A percentile compares a stretch with the other conserved stretches of the same genome.
Evolutionary conservation across 306 rosid species (phyloP).

Genomic region (Fragaria nilgerrensis): DNA sequence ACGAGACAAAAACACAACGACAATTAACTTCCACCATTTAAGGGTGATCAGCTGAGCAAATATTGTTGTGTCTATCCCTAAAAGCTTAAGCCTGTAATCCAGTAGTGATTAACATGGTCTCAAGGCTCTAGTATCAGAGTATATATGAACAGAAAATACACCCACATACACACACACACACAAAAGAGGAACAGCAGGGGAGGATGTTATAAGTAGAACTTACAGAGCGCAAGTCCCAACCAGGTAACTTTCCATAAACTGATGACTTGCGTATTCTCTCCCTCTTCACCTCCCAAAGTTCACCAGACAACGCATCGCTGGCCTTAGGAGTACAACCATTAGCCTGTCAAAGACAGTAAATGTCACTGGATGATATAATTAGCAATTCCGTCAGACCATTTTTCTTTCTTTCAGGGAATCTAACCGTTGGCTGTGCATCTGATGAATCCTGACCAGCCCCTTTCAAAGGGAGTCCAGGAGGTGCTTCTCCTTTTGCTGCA

Average conservation of each 20-base stretch:
- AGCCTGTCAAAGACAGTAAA: slow-evolving; percentile 43
- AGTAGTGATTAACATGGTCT: background rate
- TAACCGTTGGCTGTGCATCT: slow-evolving; percentile 74
- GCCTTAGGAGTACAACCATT: slow-evolving; percentile 83
- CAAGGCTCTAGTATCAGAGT: background rate
- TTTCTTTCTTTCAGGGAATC: slow-evolving; percentile 11
- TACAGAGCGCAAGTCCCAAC: slow-evolving; percentile 97
- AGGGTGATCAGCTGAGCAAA: background rate
- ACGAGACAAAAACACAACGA: background rate
- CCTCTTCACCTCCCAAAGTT: slow-evolving; percentile 92
- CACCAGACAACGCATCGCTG: slow-evolving; percentile 95
- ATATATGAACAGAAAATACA: background rate
- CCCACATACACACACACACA: background rate
- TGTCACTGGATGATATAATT: slow-evolving; percentile 19
- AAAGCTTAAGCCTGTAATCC: background rate
- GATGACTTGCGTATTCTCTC: slow-evolving; percentile 88
- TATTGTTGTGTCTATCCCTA: background rate
- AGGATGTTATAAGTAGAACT: slow-evolving; percentile 30
- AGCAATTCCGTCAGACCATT: slow-evolving; percentile 12
- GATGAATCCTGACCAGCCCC: slow-evolving; percentile 98
- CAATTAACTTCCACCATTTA: slow-evolving; percentile 10
- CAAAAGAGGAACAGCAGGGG: background rate
- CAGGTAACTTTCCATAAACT: slow-evolving; percentile 59
- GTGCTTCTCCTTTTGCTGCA: slow-evolving; percentile 99
- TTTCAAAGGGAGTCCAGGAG: slow-evolving; percentile 95